Percentiles rank a stretch among this genome's conserved stretches.
These are phyloP conservation scores for Aspergillus sclerotioniger DNA, from an alignment of 495 filamentous ascomycete species.

Conservation along the genomic window DNA sequence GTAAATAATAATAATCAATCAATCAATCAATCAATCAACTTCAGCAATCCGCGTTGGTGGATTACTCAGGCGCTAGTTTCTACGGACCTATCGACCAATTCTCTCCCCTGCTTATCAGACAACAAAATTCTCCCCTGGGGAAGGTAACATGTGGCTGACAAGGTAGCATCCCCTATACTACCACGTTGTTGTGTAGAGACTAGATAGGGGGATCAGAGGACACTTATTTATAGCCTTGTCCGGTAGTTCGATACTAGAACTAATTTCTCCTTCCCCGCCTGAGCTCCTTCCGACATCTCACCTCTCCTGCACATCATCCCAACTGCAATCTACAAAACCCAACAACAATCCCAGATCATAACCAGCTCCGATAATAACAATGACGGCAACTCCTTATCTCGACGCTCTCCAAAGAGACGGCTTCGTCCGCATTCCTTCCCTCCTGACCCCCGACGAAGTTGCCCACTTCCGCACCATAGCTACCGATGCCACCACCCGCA, in stretches of 20 bases:
- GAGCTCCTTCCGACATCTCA: neutral
- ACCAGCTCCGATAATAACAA: conserved; percentile 8
- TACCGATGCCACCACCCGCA: conserved; percentile 49
- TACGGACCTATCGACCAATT: neutral
- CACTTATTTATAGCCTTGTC: neutral
- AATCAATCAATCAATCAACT: neutral
- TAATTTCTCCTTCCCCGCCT: neutral
- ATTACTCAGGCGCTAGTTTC: neutral
- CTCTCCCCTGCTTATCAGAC: neutral
- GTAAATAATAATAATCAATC: too few relatives aligned
- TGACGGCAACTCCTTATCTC: conserved; percentile 30
- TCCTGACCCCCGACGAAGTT: conserved; percentile 49
- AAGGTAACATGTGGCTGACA: conserved; percentile 2
- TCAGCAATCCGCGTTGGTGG: neutral
- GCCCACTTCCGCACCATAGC: conserved; percentile 54
- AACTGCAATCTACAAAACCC: neutral
- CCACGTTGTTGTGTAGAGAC: conserved; percentile 10
- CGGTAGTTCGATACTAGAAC: neutral
- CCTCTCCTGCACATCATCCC: neutral
- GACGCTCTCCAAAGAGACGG: conserved; percentile 47
- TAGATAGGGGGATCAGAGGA: neutral
- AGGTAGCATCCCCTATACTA: conserved; percentile 10
- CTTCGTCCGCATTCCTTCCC: conserved; percentile 46
- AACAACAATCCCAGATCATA: conserved; percentile 4
- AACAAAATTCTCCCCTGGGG: neutral